Percentiles rank a stretch among this genome's conserved stretches.
Evolutionary conservation across 179 eudicot genomes (phyloP).

Genomic region (Beta lomatogona): DNA sequence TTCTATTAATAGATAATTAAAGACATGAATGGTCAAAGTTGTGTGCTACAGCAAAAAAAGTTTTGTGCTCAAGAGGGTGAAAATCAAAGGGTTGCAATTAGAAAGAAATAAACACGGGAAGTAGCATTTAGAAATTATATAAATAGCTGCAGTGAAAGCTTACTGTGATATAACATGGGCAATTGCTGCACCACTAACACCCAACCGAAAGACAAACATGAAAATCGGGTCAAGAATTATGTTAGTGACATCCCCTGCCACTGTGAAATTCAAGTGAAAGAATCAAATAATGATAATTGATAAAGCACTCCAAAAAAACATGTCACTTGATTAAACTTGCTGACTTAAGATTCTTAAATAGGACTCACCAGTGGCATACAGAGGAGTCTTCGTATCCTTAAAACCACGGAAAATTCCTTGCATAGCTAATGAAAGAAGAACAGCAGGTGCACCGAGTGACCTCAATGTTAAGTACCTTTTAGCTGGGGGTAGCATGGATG

Average conservation of each 20-base stretch:
- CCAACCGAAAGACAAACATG: conserved; percentile 46
- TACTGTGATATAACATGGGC: conserved; percentile 56
- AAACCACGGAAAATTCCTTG: conserved; percentile 58
- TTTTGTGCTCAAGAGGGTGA: too few relatives aligned
- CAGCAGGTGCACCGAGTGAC: conserved; percentile 54
- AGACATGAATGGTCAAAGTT: too few relatives aligned
- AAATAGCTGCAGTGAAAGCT: conserved; percentile 14
- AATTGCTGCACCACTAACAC: conserved; percentile 59
- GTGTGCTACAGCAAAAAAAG: too few relatives aligned
- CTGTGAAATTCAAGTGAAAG: conserved; percentile 30
- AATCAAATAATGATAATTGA: neutral
- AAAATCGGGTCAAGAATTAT: conserved; percentile 50
- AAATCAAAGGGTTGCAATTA: too few relatives aligned
- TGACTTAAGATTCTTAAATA: neutral
- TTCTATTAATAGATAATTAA: too few relatives aligned
- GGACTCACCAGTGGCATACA: conserved; percentile 48
- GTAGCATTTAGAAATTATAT: too few relatives aligned
- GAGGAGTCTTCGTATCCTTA: conserved; percentile 52
- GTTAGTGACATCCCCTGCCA: conserved; percentile 50
- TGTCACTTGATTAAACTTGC: neutral
- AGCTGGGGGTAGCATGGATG: conserved; percentile 48
- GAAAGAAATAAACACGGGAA: too few relatives aligned
- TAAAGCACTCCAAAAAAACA: neutral
- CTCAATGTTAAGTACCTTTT: conserved; percentile 42
- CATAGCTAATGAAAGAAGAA: conserved; percentile 54